These are phyloP conservation scores for Entomophthora muscae DNA, from an alignment of 371 early-diverging fungal genomes.

Conservation along the genomic window DNA sequence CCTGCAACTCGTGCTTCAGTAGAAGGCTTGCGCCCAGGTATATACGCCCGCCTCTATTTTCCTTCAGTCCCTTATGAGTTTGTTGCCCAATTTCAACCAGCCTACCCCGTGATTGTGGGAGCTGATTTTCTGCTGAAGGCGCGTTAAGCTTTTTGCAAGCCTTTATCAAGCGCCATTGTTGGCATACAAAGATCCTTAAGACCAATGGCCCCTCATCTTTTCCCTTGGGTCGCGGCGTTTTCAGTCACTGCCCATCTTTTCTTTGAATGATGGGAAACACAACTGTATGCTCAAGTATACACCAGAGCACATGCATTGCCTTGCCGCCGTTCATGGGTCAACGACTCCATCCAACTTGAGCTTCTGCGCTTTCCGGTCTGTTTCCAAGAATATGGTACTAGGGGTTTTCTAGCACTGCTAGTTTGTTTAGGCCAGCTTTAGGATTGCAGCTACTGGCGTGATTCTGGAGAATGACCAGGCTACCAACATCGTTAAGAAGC, in stretches of 20 bases:
- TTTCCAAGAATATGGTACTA: constrained; percentile 45
- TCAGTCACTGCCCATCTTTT: constrained; percentile 91
- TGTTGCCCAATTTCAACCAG: constrained; percentile 71
- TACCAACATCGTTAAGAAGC: constrained; percentile 91
- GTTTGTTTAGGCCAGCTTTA: constrained; percentile 46
- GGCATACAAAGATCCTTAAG: constrained; percentile 91
- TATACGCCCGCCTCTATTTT: constrained; percentile 79
- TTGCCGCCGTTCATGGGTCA: constrained; percentile 82
- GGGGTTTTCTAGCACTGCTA: not conserved
- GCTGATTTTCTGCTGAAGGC: constrained; percentile 73
- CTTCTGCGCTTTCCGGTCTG: constrained; percentile 79
- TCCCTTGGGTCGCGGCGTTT: constrained; percentile 98
- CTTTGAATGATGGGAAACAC: constrained; percentile 77
- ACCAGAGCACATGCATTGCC: constrained; percentile 97
- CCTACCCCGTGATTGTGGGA: constrained; percentile 79
- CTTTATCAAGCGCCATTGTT: constrained; percentile 94
- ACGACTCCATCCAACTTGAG: constrained; percentile 88
- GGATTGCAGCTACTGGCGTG: constrained; percentile 86
- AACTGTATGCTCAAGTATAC: constrained; percentile 98
- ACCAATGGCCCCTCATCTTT: constrained; percentile 94
- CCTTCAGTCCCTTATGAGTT: constrained; percentile 86
- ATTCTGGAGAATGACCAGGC: constrained; percentile 83
- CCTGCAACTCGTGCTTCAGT: constrained; percentile 50
- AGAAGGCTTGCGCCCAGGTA: constrained; percentile 78
- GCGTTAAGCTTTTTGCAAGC: constrained; percentile 82